A percentile compares a stretch with the other conserved stretches of the same genome.
Conservation (phyloP, 345 rosid species). For the Anacardium occidentale region DNA sequence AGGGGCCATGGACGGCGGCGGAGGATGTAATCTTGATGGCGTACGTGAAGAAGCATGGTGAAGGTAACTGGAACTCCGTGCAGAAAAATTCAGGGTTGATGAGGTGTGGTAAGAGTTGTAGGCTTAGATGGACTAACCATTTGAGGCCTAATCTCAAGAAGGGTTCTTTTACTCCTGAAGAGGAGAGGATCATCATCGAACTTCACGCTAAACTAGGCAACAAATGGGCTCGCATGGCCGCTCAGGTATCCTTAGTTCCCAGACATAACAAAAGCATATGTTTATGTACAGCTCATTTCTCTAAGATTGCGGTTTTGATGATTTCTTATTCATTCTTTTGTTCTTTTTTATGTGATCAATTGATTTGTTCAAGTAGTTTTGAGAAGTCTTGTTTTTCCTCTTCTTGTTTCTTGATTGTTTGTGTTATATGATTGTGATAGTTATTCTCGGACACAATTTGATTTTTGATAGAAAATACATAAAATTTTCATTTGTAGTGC, state of each 20-base stretch:
- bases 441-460: not conserved
- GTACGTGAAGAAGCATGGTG: constrained; percentile 67
- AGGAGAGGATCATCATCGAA: constrained; percentile 68
- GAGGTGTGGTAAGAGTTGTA: constrained; percentile 87
- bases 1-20: constrained; percentile 79
- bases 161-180: constrained; percentile 64
- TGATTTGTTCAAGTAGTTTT: not conserved
- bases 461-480: not conserved
- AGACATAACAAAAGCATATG: not conserved
- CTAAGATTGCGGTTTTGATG: not conserved
- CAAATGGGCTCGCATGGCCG: constrained; percentile 97
- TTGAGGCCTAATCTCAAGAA: constrained; percentile 82
- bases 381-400: not conserved
- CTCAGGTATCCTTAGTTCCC: constrained; percentile 52
- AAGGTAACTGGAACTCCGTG: constrained; percentile 85
- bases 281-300: no score
- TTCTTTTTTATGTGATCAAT: not conserved
- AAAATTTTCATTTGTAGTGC: not conserved
- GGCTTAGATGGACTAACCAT: constrained; percentile 91
- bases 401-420: not conserved
- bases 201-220: constrained; percentile 81
- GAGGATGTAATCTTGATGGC: constrained; percentile 74
- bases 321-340: not conserved
- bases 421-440: not conserved
- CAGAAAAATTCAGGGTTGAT: constrained; percentile 65